These are phyloP conservation scores for Mitragyna speciosa DNA, from an alignment of 257 asterid species.

Conservation along the genomic window DNA sequence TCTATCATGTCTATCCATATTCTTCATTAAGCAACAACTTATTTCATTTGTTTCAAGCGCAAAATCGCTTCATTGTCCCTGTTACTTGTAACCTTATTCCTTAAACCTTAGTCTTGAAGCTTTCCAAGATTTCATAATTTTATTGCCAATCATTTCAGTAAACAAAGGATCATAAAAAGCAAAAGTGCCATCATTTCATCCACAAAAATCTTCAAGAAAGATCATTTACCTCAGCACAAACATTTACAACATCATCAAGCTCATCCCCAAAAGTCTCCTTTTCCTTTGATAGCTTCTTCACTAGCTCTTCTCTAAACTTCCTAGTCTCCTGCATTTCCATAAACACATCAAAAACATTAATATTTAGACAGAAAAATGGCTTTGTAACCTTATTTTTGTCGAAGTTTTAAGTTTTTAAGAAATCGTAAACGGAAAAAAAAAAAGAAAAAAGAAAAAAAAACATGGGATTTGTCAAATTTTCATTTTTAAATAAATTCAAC, in stretches of 20 bases:
- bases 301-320: slow-evolving; percentile 56
- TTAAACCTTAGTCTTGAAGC: background rate
- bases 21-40: background rate
- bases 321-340: slow-evolving; percentile 42
- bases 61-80: background rate
- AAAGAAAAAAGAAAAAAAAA: background rate
- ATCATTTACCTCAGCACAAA: slow-evolving; percentile 43
- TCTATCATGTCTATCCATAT: slow-evolving; percentile 5
- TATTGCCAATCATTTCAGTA: background rate
- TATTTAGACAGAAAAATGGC: background rate
- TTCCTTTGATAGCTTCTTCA: slow-evolving; percentile 48
- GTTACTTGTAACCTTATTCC: background rate
- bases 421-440: background rate
- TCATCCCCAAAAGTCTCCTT: slow-evolving; percentile 48
- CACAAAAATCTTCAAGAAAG: background rate
- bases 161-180: background rate
- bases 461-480: background rate
- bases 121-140: background rate
- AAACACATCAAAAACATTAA: background rate
- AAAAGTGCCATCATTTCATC: background rate
- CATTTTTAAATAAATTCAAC: background rate
- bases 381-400: too few relatives aligned
- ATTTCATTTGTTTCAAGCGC: background rate
- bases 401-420: background rate
- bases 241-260: slow-evolving; percentile 48